phyloP scores from a whole-genome alignment of 1,284 basidiomycete genomes.

The Athelia psychrophila region DNA sequence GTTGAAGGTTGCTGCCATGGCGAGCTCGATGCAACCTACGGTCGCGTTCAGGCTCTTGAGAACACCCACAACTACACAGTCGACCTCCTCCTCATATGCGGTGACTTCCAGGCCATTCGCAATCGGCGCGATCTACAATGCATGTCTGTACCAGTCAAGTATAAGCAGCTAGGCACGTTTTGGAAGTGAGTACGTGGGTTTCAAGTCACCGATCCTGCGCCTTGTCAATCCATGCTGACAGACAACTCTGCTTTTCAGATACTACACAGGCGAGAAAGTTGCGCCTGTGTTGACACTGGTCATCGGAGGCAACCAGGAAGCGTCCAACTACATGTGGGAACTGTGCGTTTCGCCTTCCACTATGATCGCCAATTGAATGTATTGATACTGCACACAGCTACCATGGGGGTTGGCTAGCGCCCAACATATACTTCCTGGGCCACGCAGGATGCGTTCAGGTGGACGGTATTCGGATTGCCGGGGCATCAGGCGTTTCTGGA shows the following conservation, averaged over 20 bases:
- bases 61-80: conserved; percentile 61
- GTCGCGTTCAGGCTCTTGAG: conserved; percentile 69
- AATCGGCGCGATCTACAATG: conserved; percentile 86
- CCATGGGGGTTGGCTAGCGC: conserved; percentile 94
- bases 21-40: conserved; percentile 83
- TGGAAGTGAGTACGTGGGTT: conserved; percentile 55
- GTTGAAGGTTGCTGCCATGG: conserved; percentile 97
- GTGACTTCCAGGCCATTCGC: conserved; percentile 94
- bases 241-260: conserved; percentile 39
- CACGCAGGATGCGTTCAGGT: conserved; percentile 88
- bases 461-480: conserved; percentile 84
- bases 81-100: conserved; percentile 87
- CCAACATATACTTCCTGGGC: conserved; percentile 96
- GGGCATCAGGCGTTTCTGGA: conserved; percentile 94
- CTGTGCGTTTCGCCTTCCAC: conserved; percentile 51
- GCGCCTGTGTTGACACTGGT: conserved; percentile 92
- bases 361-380: background rate
- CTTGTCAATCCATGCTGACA: too few relatives aligned
- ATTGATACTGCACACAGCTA: conserved; percentile 50
- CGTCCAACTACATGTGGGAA: conserved; percentile 97
- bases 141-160: conserved; percentile 92
- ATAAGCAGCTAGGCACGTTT: conserved; percentile 82
- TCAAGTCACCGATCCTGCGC: too few relatives aligned
- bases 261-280: conserved; percentile 80
- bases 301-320: conserved; percentile 98